phyloP scores from a whole-genome alignment of 1,284 basidiomycete species.

The Ustilago crameri region DNA sequence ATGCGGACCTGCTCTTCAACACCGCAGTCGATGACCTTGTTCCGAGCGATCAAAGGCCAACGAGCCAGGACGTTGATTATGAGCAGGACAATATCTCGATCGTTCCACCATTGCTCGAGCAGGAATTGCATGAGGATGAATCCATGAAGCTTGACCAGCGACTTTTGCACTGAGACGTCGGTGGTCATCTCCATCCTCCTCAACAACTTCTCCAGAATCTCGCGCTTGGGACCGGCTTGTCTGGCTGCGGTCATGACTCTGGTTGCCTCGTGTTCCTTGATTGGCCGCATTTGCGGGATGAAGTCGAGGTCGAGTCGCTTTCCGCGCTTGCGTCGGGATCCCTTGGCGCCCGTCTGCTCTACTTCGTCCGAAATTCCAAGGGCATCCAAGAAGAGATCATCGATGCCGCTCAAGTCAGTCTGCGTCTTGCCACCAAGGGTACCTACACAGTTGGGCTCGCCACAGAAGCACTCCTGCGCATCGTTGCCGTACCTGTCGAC shows the following conservation, averaged over 20 bases:
- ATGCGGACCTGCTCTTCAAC: slow-evolving; percentile 57
- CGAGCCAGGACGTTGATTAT: slow-evolving; percentile 66
- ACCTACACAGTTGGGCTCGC: slow-evolving; percentile 94
- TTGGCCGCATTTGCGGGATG: slow-evolving; percentile 76
- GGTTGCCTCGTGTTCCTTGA: slow-evolving; percentile 82
- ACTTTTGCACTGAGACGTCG: slow-evolving; percentile 80
- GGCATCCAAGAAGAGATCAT: slow-evolving; percentile 95
- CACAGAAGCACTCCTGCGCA: slow-evolving; percentile 93
- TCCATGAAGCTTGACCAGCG: slow-evolving; percentile 91
- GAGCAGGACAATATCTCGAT: slow-evolving; percentile 79
- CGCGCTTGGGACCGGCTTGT: slow-evolving; percentile 82
- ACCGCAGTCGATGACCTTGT: slow-evolving; percentile 85
- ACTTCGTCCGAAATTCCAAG: slow-evolving; percentile 94
- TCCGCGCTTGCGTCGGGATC: slow-evolving; percentile 87
- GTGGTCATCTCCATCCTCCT: slow-evolving; percentile 89
- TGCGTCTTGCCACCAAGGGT: slow-evolving; percentile 98
- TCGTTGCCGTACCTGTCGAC: slow-evolving; percentile 99
- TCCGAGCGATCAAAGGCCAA: slow-evolving; percentile 88
- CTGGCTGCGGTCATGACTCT: slow-evolving; percentile 91
- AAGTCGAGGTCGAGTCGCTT: slow-evolving; percentile 95
- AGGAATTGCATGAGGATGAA: slow-evolving; percentile 92
- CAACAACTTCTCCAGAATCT: slow-evolving; percentile 84
- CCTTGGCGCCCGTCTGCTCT: slow-evolving; percentile 80
- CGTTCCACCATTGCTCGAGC: slow-evolving; percentile 80
- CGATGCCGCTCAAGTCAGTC: slow-evolving; percentile 91